These are phyloP conservation scores for Clonostachys rhizophaga DNA, from an alignment of 2,329 filamentous ascomycete species.

Conservation along the genomic window DNA sequence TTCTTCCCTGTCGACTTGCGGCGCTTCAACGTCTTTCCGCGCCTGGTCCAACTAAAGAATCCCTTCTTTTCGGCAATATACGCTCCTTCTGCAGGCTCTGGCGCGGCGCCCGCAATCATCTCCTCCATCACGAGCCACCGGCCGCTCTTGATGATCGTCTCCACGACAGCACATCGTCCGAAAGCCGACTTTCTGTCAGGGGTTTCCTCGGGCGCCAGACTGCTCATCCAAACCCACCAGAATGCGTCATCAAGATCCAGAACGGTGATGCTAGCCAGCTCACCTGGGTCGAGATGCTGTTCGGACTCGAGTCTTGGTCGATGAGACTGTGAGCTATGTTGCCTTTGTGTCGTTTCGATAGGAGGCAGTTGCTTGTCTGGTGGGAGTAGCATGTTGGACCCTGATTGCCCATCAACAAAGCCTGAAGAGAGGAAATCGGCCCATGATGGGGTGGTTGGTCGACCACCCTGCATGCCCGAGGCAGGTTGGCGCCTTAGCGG, in stretches of 20 bases:
- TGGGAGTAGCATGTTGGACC: conserved; percentile 71
- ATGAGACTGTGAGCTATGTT: conserved; percentile 84
- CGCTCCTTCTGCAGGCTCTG: conserved; percentile 76
- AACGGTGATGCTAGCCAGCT: conserved; percentile 85
- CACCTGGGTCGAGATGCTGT: conserved; percentile 74
- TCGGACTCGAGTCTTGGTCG: conserved; percentile 66
- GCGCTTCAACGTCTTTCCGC: conserved; percentile 57
- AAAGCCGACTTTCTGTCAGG: conserved; percentile 84
- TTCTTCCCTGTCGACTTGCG: conserved; percentile 68
- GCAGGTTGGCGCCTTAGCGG: conserved; percentile 62
- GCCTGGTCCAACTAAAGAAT: conserved; percentile 81
- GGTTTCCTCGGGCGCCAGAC: conserved; percentile 87
- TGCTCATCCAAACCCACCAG: conserved; percentile 99
- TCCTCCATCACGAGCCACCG: conserved; percentile 96
- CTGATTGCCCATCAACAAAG: conserved; percentile 71
- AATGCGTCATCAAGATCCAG: conserved; percentile 92
- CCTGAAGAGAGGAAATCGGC: conserved; percentile 95
- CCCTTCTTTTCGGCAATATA: conserved; percentile 96
- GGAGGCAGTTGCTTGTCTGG: conserved; percentile 89
- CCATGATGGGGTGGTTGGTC: conserved; percentile 96
- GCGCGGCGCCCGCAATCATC: conserved; percentile 87
- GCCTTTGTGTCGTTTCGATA: conserved; percentile 66
- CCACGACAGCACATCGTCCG: conserved; percentile 86
- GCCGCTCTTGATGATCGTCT: conserved; percentile 76
- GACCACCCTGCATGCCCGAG: conserved; percentile 64